Evolutionary conservation across 1,139 yeast genomes (phyloP), one percentile per base, ranked within the genome.

Genomic region (Pichia sp.): DNA sequence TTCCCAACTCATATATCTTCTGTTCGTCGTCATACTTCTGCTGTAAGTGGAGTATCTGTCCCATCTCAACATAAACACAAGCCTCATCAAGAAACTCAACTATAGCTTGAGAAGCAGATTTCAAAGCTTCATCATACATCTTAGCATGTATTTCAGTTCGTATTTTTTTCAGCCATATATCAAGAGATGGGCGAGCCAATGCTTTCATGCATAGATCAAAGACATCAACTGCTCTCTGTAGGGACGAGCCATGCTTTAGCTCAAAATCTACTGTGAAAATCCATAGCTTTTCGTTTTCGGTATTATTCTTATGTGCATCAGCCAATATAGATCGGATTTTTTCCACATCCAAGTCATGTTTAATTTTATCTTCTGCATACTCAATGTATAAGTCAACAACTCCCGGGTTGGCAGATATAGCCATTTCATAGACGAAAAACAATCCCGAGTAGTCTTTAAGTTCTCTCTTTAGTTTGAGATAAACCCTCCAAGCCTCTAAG

Each of bases 301-400:
- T 72, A 19, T 64, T 55, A 11, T 51, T 40, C 5, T 62, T 51
- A 30, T 72, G 55, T 0, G 83, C 82, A 10, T 64, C 56, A 4
- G 60, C 51, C 6, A 86, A 58, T 2, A 84, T 69, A 0, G 53
- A 50, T 38, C 80, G 62, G 0, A 95, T 84, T 2, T 63, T 67
- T 0, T 51, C 56, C 1, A 69, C 50, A 47, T 82, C 76, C 1
- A 66, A 60, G 2, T 54, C 64, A n/a, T 44, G 17, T 11, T 34
- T 33, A 77, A 86, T 75, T 40, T 68, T 63, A 48, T 83, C 93
- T 44, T 78, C 77, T 0, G 94, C 83, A 52, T 73, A 84, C 76
- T 80, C 72, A 37, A 86, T 58, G 60, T 76, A 68, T 37, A 86
- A 66, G 5, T 70, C 50, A 22, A 72, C 74, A 17, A 61, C 56